Evolutionary conservation across 2,329 filamentous ascomycete species (phyloP).

Genomic region (Pseudohalonectria lignicola): DNA sequence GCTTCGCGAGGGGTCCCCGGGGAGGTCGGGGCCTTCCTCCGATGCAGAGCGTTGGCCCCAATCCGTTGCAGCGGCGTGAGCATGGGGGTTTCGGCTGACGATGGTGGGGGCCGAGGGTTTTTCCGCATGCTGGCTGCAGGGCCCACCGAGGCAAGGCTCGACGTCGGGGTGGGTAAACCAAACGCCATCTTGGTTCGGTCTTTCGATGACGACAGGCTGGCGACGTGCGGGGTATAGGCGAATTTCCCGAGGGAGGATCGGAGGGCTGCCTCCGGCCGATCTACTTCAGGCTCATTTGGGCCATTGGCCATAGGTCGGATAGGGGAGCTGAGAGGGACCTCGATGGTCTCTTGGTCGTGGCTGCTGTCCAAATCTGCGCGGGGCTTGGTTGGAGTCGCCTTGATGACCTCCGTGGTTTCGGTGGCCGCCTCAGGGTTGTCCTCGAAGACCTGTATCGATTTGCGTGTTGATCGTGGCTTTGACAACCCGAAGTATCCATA

Average conservation of each 20-base stretch:
- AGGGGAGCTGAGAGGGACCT: conserved; percentile 3
- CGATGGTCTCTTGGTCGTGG: neutral
- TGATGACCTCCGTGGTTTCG: neutral
- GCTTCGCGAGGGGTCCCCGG: no score
- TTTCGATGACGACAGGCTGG: neutral
- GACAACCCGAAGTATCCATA: conserved; percentile 21
- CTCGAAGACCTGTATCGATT: conserved; percentile 31
- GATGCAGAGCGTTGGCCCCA: conserved; percentile 31
- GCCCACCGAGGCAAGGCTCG: conserved; percentile 7
- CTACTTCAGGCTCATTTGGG: neutral
- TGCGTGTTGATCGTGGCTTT: conserved; percentile 24
- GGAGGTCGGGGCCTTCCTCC: no score
- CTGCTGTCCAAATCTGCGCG: neutral
- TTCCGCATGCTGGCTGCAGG: no score
- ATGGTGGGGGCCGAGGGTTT: no score
- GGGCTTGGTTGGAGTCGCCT: neutral
- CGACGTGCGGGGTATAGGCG: conserved; percentile 5
- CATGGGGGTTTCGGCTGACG: conserved; percentile 10
- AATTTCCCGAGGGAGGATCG: conserved; percentile 9
- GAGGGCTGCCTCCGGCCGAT: neutral
- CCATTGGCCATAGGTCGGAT: neutral
- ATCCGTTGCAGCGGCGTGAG: conserved; percentile 42
- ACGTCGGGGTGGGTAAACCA: conserved; percentile 12
- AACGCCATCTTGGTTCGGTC: conserved; percentile 10
- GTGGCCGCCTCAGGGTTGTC: neutral